These are phyloP conservation scores for Rhodotorula kratochvilovae DNA, from an alignment of 768 basidiomycete species.

Conservation along the genomic window DNA sequence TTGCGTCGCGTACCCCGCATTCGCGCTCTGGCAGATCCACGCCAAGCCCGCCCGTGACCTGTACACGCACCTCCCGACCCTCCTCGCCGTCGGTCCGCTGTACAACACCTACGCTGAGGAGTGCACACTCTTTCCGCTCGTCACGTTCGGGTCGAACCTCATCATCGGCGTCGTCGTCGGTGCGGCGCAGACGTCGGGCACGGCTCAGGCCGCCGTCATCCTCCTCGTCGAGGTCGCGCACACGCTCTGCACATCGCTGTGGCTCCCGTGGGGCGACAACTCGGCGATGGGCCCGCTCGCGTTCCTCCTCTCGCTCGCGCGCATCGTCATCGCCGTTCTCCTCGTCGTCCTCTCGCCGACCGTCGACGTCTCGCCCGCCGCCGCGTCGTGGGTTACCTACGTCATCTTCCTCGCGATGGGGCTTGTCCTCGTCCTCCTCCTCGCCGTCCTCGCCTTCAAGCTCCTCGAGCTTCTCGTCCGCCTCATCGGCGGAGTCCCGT, in stretches of 20 bases:
- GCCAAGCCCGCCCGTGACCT: constrained; percentile 79
- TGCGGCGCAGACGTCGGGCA: constrained; percentile 81
- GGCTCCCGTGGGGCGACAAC: constrained; percentile 66
- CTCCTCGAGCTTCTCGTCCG: constrained; percentile 76
- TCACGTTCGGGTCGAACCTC: constrained; percentile 76
- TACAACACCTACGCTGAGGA: constrained; percentile 93
- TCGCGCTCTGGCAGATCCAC: constrained; percentile 71
- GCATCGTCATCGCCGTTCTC: constrained; percentile 83
- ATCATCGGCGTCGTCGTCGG: constrained; percentile 79
- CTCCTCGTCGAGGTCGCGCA: constrained; percentile 80
- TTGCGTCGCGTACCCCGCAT: constrained; percentile 68
- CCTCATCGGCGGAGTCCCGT: constrained; percentile 68
- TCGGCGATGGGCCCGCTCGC: constrained; percentile 95
- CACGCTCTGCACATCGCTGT: constrained; percentile 64
- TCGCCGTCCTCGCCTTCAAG: constrained; percentile 78
- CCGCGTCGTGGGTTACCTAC: constrained; percentile 89
- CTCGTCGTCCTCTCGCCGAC: constrained; percentile 83
- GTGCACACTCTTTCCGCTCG: constrained; percentile 77
- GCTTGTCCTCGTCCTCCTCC: constrained; percentile 76
- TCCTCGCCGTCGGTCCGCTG: constrained; percentile 81
- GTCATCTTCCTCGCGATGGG: constrained; percentile 75
- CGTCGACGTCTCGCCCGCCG: constrained; percentile 72
- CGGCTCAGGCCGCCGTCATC: constrained; percentile 83
- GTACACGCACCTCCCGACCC: constrained; percentile 88
- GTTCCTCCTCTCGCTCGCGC: constrained; percentile 71